Evolutionary conservation across 768 basidiomycete genomes (phyloP), one percentile per base, ranked within the genome.

Genomic region (Naganishia kalamii): DNA sequence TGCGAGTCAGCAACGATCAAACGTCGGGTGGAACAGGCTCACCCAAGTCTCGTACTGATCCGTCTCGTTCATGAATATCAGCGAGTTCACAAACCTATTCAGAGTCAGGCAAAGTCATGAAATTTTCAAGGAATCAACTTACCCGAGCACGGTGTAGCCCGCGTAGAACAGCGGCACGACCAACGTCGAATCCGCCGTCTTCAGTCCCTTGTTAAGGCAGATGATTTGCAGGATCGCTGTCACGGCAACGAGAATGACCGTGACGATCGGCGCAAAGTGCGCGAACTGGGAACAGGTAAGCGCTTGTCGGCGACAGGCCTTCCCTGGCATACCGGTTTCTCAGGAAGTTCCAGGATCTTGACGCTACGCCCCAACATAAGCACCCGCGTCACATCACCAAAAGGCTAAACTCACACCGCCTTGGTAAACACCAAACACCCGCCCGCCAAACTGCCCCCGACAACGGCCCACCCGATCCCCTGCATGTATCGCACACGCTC

Each of bases 111-210:
- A 29, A 52, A n/a, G 43, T 5, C 43, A 6, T 6, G 13, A 10
- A 44, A 44, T n/a, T n/a, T 11, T 41, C 15, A 54, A n/a, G 27
- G 17, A 46, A 33, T 23, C 3, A 12, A 63, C 63, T 32, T 32
- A 57, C 65, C 51, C 64, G 25, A 63, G 47, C 8, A 63, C 44
- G 19, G 60, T 67, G 54, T 66, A 52, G 40, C 92, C 86, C 11
- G 91, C 91, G 74, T 94, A 97, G 75, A 97, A 96, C 15, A 93
- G 87, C 0, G 94, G 93, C 0, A 96, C 92, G 19, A 96, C 91
- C 0, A 96, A 70, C 15, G 78, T 77, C 5, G 76, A 77, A 64
- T 78, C 92, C 70, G 93, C 93, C 10, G 89, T 87, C 72, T 86
- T 86, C n/a, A 94, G 81, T 6, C 88, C 92, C 44, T 88, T 86